Percentiles rank a stretch among this genome's conserved stretches.
Evolutionary conservation across 2,329 filamentous ascomycete genomes (phyloP).

Genomic region (Aspergillus pseudoterreus): DNA sequence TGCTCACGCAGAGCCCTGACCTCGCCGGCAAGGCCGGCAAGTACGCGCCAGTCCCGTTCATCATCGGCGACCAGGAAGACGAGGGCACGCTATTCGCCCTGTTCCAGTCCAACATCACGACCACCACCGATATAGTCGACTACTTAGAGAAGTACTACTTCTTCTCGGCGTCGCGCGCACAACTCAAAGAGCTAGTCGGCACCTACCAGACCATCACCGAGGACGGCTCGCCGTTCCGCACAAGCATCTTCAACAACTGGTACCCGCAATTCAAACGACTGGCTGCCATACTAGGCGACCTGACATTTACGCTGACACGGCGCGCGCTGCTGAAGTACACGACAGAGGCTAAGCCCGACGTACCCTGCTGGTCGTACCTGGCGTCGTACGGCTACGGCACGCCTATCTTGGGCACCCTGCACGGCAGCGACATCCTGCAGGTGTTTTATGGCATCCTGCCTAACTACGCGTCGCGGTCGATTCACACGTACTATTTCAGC

Average conservation of each 20-base stretch:
- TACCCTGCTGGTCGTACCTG: slow-evolving; percentile 72
- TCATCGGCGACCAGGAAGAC: slow-evolving; percentile 73
- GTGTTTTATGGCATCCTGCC: slow-evolving; percentile 63
- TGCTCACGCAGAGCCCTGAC: slow-evolving; percentile 62
- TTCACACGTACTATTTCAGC: slow-evolving; percentile 67
- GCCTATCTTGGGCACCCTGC: slow-evolving; percentile 71
- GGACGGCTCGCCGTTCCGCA: slow-evolving; percentile 69
- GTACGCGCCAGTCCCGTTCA: slow-evolving; percentile 60
- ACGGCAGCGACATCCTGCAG: slow-evolving; percentile 66
- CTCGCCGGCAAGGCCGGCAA: slow-evolving; percentile 50
- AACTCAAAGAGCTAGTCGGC: slow-evolving; percentile 56
- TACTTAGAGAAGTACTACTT: slow-evolving; percentile 64
- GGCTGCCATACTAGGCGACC: slow-evolving; percentile 70
- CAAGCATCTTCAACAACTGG: slow-evolving; percentile 63
- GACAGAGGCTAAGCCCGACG: slow-evolving; percentile 47
- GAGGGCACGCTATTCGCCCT: slow-evolving; percentile 73
- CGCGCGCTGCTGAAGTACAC: slow-evolving; percentile 58
- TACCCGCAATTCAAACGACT: slow-evolving; percentile 76
- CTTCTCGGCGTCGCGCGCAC: slow-evolving; percentile 47
- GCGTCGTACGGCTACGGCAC: slow-evolving; percentile 68
- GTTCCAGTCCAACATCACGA: slow-evolving; percentile 66
- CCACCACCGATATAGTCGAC: slow-evolving; percentile 53
- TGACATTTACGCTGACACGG: slow-evolving; percentile 69
- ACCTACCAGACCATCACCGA: slow-evolving; percentile 58
- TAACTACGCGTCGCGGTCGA: slow-evolving; percentile 58